A percentile compares a stretch with the other conserved stretches of the same genome.
Conservation (phyloP, 768 basidiomycete species). For the Filobasidium floriforme region DNA sequence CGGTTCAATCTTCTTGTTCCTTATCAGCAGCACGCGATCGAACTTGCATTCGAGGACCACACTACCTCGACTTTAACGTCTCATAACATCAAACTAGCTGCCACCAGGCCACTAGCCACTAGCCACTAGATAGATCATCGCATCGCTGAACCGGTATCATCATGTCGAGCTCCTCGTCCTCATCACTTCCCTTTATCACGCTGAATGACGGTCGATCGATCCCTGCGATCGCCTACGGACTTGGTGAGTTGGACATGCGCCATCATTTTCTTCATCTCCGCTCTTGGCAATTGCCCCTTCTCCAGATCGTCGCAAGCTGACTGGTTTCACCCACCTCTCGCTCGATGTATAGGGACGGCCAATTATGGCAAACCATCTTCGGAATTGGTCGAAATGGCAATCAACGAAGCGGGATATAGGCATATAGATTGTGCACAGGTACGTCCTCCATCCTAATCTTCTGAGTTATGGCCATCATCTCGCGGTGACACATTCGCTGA, state of each 20-base stretch:
- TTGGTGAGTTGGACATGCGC: conserved; percentile 1
- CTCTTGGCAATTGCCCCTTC: background rate
- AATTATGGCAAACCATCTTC: conserved; percentile 12
- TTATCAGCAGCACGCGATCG: too few relatives aligned
- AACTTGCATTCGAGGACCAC: too few relatives aligned
- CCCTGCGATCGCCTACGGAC: conserved; percentile 33
- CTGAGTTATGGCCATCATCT: background rate
- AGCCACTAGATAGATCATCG: too few relatives aligned
- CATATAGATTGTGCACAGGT: conserved; percentile 16
- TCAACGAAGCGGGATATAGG: conserved; percentile 10
- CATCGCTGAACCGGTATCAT: too few relatives aligned
- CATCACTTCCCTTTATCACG: conserved; percentile 15
- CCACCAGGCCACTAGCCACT: too few relatives aligned
- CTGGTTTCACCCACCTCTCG: background rate
- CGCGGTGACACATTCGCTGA: too few relatives aligned
- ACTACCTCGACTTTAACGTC: too few relatives aligned
- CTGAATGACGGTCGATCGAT: conserved; percentile 33
- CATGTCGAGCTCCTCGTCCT: background rate
- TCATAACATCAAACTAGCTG: too few relatives aligned
- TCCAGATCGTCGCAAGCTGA: background rate
- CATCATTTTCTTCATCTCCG: background rate
- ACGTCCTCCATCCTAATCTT: background rate
- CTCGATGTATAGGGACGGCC: conserved; percentile 9
- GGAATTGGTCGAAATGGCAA: conserved; percentile 15
- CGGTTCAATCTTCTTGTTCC: too few relatives aligned